Base-by-base conservation (phyloP, 208 protist genomes). In the Borovskyia barvae region DNA sequence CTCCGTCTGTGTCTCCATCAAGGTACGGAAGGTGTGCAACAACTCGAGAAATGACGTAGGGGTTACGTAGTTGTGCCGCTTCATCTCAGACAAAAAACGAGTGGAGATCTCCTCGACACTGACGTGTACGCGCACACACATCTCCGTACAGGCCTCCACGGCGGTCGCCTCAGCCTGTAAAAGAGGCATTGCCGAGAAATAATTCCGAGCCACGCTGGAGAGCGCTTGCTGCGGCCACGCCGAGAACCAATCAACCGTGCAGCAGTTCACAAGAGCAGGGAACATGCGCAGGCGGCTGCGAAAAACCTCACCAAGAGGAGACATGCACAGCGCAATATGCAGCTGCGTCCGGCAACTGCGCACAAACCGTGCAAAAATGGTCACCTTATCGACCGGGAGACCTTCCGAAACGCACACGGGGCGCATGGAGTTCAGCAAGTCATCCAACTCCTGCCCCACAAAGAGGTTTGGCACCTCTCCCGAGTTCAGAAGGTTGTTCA, bases 201-300 rank as follows among this genome's bases (percentile, higher is more conserved):
- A 96, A 60, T 89, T 80, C 28, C 70, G 57, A 12, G 98, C 97
- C 17, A 99, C 97, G 54, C 85, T 94, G 32, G 68, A 54, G 14
- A 99, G 80, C 14, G 98, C 97, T 57, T 99, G 87, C 28, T 84
- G 74, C 24, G 97, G 97, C 97, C 98, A 99, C 40, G 90, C 87
- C 12, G 85, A 84, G 73, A 99, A 99, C 98, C 97, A 99, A 70
- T 99, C 98, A 66, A 99, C 99, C 1, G 97, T 99, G 69, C 96
- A 98, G 80, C 97, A 99, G 68, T 98, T 99, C 36, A 99, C 96
- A 5, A 99, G 74, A 3, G 98, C 96, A 4, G 98, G 98, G 75
- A 99, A 99, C 90, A 98, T 98, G 57, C 97, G 87, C 11, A 99
- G 85, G 25, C 98, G 82, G 29, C 69, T 92, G 28, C 97, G 84